Evolutionary conservation across 2,329 filamentous ascomycete genomes (phyloP).

Genomic region (Chaetomiaceae sp.): DNA sequence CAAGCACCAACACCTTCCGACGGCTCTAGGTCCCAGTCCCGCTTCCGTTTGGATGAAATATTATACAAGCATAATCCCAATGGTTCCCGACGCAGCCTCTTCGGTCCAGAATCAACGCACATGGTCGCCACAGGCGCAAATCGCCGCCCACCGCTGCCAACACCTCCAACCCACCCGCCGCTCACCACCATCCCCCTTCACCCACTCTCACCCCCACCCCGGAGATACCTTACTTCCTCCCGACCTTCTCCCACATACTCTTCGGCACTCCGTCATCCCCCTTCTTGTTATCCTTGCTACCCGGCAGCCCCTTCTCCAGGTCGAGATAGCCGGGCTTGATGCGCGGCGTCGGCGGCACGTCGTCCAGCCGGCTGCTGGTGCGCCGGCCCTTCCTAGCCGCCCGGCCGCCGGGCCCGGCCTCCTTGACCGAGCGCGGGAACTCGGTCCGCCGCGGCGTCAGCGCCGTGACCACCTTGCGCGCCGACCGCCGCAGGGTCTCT

Average conservation of each 20-base stretch:
- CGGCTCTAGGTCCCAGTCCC: conserved; percentile 44
- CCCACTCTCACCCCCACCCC: background rate
- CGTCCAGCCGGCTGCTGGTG: conserved; percentile 46
- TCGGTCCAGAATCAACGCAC: conserved; percentile 4
- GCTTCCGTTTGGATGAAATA: conserved; percentile 18
- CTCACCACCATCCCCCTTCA: background rate
- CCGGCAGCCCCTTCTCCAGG: conserved; percentile 55
- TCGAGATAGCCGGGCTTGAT: conserved; percentile 51
- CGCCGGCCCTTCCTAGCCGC: conserved; percentile 32
- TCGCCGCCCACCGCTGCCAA: background rate
- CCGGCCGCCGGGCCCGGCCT: too few species aligned
- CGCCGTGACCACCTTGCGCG: conserved; percentile 53
- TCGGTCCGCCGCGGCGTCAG: conserved; percentile 57
- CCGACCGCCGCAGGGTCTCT: conserved; percentile 63
- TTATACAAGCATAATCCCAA: conserved; percentile 21
- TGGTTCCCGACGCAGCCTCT: conserved; percentile 13
- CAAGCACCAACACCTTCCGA: conserved; percentile 70
- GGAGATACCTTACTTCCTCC: conserved; percentile 30
- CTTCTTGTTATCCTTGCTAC: conserved; percentile 33
- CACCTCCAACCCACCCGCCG: background rate
- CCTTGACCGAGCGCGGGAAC: conserved; percentile 54
- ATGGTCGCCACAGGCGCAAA: background rate
- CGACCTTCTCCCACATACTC: too few species aligned
- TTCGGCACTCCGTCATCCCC: too few species aligned
- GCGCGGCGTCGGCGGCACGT: conserved; percentile 54